These are phyloP conservation scores for Saprolegnia diclina DNA, from an alignment of 352 stramenopile genomes.

Conservation along the genomic window DNA sequence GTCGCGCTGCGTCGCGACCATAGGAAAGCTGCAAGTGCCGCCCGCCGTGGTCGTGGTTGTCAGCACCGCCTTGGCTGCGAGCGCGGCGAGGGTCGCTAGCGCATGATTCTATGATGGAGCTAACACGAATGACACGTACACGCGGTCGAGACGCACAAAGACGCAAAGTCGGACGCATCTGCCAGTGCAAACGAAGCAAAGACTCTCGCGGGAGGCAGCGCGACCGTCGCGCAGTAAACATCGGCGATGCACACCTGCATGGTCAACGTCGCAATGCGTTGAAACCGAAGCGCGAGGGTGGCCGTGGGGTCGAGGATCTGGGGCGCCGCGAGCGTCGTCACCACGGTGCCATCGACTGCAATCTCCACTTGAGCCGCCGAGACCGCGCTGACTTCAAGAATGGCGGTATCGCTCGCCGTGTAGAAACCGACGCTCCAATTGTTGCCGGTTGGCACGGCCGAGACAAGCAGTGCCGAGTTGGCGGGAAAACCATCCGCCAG, in stretches of 20 bases:
- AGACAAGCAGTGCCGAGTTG: background rate
- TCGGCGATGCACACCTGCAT: constrained; percentile 13
- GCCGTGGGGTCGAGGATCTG: background rate
- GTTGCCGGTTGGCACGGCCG: background rate
- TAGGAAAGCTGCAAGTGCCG: constrained; percentile 7
- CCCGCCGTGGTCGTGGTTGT: background rate
- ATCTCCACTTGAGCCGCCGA: background rate
- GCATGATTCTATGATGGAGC: background rate
- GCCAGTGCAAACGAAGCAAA: background rate
- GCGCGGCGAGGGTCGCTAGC: background rate
- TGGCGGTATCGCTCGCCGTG: background rate
- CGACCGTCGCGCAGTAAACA: background rate
- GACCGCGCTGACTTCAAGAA: background rate
- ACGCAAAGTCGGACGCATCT: background rate
- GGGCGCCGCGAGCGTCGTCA: background rate
- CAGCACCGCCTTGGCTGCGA: background rate
- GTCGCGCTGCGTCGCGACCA: background rate
- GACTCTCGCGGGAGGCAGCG: background rate
- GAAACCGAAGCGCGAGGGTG: background rate
- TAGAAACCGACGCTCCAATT: background rate
- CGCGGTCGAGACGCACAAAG: background rate
- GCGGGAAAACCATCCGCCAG: background rate
- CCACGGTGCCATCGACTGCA: background rate
- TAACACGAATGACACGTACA: background rate
- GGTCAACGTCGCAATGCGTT: background rate